Conservation (phyloP, 1,284 basidiomycete species). For the Austropuccinia psidii region DNA sequence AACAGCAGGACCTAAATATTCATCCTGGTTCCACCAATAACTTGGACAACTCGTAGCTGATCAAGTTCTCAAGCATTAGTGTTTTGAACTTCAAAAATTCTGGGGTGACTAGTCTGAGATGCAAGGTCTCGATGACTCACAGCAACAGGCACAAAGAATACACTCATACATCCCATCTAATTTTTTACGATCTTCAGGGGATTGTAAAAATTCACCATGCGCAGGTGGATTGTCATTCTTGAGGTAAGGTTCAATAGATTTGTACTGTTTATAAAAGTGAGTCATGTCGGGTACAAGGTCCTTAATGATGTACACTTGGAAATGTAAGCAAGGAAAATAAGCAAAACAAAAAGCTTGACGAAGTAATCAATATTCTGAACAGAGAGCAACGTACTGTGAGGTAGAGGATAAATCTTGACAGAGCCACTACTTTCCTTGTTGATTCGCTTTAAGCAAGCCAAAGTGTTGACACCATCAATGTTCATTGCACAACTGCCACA, state of each 20-base stretch:
- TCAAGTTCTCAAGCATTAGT: no score
- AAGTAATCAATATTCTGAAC: background rate
- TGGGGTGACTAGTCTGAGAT: background rate
- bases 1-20: constrained; percentile 93
- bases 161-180: constrained; percentile 95
- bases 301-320: constrained; percentile 88
- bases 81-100: no score
- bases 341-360: background rate
- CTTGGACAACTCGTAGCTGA: constrained; percentile 47
- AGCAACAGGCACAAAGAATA: constrained; percentile 25
- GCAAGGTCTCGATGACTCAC: background rate
- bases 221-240: constrained; percentile 84
- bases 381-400: constrained; percentile 66
- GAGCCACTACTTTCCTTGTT: constrained; percentile 66
- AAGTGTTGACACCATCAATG: constrained; percentile 88
- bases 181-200: constrained; percentile 83
- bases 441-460: constrained; percentile 94
- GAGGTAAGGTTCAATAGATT: constrained; percentile 91
- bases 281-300: constrained; percentile 76
- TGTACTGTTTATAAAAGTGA: constrained; percentile 98
- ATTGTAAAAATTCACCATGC: constrained; percentile 72
- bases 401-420: constrained; percentile 93
- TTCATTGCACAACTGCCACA: constrained; percentile 99
- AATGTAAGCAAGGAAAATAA: background rate
- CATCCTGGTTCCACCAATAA: constrained; percentile 99